phyloP scores from a whole-genome alignment of 139 green algal genomes.

The Parachlorella kessleri region DNA sequence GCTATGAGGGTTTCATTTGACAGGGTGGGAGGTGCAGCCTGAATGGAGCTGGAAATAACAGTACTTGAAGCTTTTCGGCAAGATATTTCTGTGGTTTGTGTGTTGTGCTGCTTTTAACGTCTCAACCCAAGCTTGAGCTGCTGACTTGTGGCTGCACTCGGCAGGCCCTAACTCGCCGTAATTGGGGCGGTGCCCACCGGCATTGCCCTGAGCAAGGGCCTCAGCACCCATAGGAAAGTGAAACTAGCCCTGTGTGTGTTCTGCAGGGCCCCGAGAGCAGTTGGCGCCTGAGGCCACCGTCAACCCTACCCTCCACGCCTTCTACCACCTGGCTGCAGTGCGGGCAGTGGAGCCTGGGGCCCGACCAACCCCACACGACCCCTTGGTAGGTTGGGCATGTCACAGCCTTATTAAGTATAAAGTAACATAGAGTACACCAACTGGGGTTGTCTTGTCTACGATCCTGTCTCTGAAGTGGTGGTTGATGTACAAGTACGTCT shows the following conservation, averaged over 20 bases:
- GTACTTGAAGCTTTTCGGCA: not conserved
- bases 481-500: not conserved
- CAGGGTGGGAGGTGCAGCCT: no score
- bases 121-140: no score
- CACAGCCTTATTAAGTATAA: not conserved
- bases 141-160: no score
- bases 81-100: not conserved
- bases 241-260: no score
- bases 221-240: no score
- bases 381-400: not conserved
- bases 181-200: no score
- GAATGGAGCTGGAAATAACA: not conserved
- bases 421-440: not conserved
- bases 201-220: no score
- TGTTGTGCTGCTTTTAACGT: no score
- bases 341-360: not conserved
- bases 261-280: conserved; percentile 5
- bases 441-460: not conserved
- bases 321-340: conserved; percentile 3
- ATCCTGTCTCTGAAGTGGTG: not conserved
- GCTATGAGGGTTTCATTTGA: no score
- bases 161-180: no score
- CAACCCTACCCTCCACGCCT: conserved; percentile 20
- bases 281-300: conserved; percentile 8
- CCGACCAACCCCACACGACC: not conserved